Evolutionary conservation across 1,284 basidiomycete species (phyloP).

Genomic region (Inonotus obliquus): DNA sequence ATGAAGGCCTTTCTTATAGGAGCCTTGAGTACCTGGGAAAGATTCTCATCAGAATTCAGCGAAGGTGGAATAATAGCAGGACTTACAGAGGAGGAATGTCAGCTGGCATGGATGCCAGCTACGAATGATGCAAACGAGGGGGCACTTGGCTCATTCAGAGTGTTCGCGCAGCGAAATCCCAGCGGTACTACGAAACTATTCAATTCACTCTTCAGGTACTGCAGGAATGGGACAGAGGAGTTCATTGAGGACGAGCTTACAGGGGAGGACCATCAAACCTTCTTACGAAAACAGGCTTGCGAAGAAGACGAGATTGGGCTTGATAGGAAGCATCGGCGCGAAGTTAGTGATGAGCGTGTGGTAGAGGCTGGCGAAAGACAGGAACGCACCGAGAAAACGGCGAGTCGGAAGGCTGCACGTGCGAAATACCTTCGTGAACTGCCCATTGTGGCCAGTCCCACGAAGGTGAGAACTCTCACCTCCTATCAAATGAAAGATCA

Average conservation of each 20-base stretch:
- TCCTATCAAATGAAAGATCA: neutral
- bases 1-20: neutral
- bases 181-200: neutral
- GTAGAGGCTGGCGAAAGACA: neutral
- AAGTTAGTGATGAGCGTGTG: neutral
- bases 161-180: neutral
- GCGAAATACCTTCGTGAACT: neutral
- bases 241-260: neutral
- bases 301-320: neutral
- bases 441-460: neutral
- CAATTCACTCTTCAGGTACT: neutral
- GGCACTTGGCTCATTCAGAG: neutral
- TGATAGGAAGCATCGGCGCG: neutral
- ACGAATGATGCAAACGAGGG: constrained; percentile 13
- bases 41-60: neutral
- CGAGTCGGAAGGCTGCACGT: neutral
- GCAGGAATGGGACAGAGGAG: neutral
- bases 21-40: neutral
- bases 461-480: neutral
- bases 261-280: neutral
- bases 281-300: neutral
- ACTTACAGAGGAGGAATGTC: neutral
- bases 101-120: constrained; percentile 5
- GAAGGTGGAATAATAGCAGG: neutral
- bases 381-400: neutral